Evolutionary conservation across 768 basidiomycete species (phyloP).

Genomic region (Termitomyces sp.): DNA sequence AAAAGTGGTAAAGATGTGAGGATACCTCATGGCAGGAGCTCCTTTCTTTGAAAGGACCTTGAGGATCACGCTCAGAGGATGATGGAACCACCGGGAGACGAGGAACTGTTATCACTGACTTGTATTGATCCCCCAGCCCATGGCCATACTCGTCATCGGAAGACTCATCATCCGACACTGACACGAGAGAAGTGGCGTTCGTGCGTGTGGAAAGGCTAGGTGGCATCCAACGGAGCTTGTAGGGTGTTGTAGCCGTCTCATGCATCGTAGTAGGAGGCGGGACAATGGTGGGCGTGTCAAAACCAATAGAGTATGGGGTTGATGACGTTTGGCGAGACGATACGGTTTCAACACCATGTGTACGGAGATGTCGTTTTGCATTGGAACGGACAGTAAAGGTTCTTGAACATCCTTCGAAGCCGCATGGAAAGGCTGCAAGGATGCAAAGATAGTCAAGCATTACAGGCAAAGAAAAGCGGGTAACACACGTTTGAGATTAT

Average conservation of each 20-base stretch:
- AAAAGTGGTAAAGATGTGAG: conserved; percentile 25
- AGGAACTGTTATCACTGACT: conserved; percentile 21
- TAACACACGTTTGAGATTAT: conserved; percentile 43
- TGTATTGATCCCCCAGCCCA: conserved; percentile 10
- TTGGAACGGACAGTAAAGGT: conserved; percentile 78
- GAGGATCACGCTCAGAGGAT: conserved; percentile 10
- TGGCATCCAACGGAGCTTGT: conserved; percentile 38
- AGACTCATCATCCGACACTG: conserved; percentile 21
- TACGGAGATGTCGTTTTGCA: conserved; percentile 73
- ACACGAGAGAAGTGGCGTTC: conserved; percentile 19
- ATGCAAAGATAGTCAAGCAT: background rate
- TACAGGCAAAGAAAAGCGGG: background rate
- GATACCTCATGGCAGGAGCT: conserved; percentile 23
- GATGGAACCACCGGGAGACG: conserved; percentile 21
- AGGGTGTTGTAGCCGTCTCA: conserved; percentile 14
- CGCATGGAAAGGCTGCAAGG: conserved; percentile 44
- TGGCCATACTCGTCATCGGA: conserved; percentile 14
- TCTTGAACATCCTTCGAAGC: conserved; percentile 54
- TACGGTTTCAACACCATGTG: conserved; percentile 50
- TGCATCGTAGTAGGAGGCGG: conserved; percentile 11
- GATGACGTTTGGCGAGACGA: conserved; percentile 5
- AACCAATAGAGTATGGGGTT: conserved; percentile 30
- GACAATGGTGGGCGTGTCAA: conserved; percentile 31
- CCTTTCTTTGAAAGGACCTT: conserved; percentile 23
- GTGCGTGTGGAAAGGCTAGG: conserved; percentile 27